Conservation (phyloP, 2,329 filamentous ascomycete genomes). For the Exophiala sp. region DNA sequence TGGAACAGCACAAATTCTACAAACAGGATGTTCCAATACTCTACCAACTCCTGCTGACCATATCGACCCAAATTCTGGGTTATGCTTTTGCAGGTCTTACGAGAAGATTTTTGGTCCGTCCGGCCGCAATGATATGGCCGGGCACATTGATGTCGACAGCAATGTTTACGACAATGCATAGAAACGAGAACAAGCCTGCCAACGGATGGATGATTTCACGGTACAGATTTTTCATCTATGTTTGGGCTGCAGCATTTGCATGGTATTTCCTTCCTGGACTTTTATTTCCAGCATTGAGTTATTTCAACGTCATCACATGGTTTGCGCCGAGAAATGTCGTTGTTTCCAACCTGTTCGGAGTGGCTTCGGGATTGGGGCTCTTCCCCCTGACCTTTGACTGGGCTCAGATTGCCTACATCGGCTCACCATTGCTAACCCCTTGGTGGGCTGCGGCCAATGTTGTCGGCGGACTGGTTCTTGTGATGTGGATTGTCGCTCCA, state of each 20-base stretch:
- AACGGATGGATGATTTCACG: conserved; percentile 79
- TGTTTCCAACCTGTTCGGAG: conserved; percentile 79
- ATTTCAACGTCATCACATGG: conserved; percentile 87
- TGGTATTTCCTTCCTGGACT: conserved; percentile 86
- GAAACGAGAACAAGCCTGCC: conserved; percentile 74
- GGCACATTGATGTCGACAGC: conserved; percentile 82
- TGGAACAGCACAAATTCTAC: conserved; percentile 87
- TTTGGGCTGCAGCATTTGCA: conserved; percentile 66
- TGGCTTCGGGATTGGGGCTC: conserved; percentile 76
- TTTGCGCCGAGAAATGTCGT: conserved; percentile 83
- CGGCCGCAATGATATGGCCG: conserved; percentile 89
- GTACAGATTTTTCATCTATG: conserved; percentile 77
- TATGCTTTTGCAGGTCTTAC: conserved; percentile 83
- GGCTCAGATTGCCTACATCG: conserved; percentile 85
- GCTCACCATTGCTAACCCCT: conserved; percentile 76
- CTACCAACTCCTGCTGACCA: conserved; percentile 77
- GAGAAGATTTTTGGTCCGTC: conserved; percentile 75
- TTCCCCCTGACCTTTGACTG: conserved; percentile 88
- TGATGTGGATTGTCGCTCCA: conserved; percentile 82
- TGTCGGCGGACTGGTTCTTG: conserved; percentile 70
- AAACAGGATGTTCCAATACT: conserved; percentile 71
- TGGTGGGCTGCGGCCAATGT: conserved; percentile 88
- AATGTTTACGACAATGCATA: conserved; percentile 85
- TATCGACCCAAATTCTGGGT: conserved; percentile 82
- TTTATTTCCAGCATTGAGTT: conserved; percentile 77